A percentile compares a stretch with the other conserved stretches of the same genome.
Evolutionary conservation across 1,284 basidiomycete genomes (phyloP).

Genomic region (Cerioporus squamosus): DNA sequence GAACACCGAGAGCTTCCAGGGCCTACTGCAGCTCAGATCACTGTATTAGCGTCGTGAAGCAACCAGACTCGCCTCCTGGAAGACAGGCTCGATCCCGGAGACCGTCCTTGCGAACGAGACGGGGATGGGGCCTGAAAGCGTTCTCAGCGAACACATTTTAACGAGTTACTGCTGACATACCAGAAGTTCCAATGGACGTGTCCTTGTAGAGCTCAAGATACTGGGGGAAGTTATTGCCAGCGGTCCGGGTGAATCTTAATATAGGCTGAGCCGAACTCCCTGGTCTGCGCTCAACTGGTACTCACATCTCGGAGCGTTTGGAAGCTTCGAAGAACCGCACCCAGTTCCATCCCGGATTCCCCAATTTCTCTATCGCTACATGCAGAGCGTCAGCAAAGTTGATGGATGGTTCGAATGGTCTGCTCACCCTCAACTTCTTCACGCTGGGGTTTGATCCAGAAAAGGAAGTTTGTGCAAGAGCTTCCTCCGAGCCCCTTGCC

Average conservation of each 20-base stretch:
- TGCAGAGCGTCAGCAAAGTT: not conserved
- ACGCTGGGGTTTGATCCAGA: slow-evolving; percentile 18
- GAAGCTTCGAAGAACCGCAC: slow-evolving; percentile 24
- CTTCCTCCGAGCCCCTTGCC: slow-evolving; percentile 26
- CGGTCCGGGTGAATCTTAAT: not conserved
- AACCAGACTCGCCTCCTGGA: slow-evolving; percentile 14
- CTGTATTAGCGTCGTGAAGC: not conserved
- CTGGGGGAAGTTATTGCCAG: not conserved
- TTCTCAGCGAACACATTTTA: not conserved
- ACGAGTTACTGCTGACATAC: not conserved
- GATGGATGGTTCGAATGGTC: no score
- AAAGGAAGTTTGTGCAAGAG: slow-evolving; percentile 18
- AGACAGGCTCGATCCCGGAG: slow-evolving; percentile 12
- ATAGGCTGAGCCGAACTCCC: no score
- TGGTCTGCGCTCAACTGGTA: not conserved
- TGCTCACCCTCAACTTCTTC: slow-evolving; percentile 21
- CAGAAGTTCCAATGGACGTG: slow-evolving; percentile 9
- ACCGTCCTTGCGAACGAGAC: slow-evolving; percentile 9
- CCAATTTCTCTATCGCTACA: slow-evolving; percentile 27
- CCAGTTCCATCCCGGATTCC: slow-evolving; percentile 37
- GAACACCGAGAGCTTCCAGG: slow-evolving; percentile 15
- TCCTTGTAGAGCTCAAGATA: not conserved
- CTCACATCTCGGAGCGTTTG: slow-evolving; percentile 25
- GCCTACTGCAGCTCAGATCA: slow-evolving; percentile 5
- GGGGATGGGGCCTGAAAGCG: slow-evolving; percentile 10